These are phyloP conservation scores for Hevea brasiliensis DNA, from an alignment of 345 rosid species.

Conservation along the genomic window DNA sequence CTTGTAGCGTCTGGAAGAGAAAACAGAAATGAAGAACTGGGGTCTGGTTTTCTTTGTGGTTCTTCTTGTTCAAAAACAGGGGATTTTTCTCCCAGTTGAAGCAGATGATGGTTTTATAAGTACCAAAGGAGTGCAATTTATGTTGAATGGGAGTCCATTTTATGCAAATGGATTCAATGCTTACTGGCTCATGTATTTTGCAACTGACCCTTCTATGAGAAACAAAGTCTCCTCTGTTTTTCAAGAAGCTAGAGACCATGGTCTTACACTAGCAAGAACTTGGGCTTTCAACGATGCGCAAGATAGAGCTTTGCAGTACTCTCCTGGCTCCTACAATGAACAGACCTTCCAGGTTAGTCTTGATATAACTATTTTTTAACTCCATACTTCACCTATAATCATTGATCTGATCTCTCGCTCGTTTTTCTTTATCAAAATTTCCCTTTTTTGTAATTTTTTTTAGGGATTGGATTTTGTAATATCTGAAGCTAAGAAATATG, in stretches of 20 bases:
- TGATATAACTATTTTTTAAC: neutral
- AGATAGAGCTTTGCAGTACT: slow-evolving; percentile 62
- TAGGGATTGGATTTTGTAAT: slow-evolving; percentile 55
- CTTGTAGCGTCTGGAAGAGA: neutral
- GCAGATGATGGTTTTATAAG: slow-evolving; percentile 62
- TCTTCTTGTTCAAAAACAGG: slow-evolving; percentile 38
- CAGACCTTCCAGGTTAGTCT: slow-evolving; percentile 63
- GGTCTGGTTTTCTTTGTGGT: slow-evolving; percentile 21
- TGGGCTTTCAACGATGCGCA: slow-evolving; percentile 96
- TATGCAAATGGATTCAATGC: slow-evolving; percentile 93
- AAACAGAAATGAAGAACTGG: slow-evolving; percentile 14
- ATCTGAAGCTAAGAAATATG: slow-evolving; percentile 40
- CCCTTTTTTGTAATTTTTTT: neutral
- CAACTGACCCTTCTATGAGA: slow-evolving; percentile 70
- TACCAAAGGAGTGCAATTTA: slow-evolving; percentile 59
- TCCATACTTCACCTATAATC: neutral
- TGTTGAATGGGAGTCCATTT: slow-evolving; percentile 67
- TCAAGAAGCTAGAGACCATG: slow-evolving; percentile 62
- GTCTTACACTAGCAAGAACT: slow-evolving; percentile 76
- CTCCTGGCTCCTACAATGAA: slow-evolving; percentile 80
- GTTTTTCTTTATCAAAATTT: too few species aligned
- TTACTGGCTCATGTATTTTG: slow-evolving; percentile 85
- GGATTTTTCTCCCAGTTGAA: slow-evolving; percentile 34
- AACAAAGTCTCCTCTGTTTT: slow-evolving; percentile 59
- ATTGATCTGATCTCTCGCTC: too few species aligned